A percentile compares a stretch with the other conserved stretches of the same genome.
Evolutionary conservation across 805 yeast species (phyloP).

Genomic region (Ogataea saltuana): DNA sequence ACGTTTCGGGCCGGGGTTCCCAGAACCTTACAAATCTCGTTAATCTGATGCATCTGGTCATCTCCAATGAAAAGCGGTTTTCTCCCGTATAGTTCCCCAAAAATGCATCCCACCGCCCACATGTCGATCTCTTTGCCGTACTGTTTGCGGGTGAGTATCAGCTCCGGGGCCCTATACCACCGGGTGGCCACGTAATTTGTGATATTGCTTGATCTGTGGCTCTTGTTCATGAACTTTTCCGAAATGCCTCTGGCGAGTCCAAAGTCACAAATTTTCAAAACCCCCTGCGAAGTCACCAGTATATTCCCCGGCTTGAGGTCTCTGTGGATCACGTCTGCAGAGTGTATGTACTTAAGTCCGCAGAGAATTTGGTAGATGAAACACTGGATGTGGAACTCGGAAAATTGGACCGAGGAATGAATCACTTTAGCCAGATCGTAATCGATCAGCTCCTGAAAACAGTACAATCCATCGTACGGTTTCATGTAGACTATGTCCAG

Average conservation of each 20-base stretch:
- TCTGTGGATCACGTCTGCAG: constrained; percentile 89
- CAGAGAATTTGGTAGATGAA: constrained; percentile 80
- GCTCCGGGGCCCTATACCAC: constrained; percentile 95
- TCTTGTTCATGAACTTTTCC: constrained; percentile 31
- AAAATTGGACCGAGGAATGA: constrained; percentile 70
- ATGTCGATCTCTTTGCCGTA: constrained; percentile 77
- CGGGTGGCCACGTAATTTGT: constrained; percentile 91
- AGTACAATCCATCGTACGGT: constrained; percentile 85
- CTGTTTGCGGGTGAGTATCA: constrained; percentile 57
- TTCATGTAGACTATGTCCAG: constrained; percentile 63
- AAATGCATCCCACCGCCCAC: constrained; percentile 93
- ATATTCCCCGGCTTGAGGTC: constrained; percentile 93
- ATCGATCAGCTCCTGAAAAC: constrained; percentile 84
- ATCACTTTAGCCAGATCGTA: constrained; percentile 82
- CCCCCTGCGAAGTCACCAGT: constrained; percentile 71
- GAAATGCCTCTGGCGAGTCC: constrained; percentile 83
- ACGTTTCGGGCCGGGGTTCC: constrained; percentile 66
- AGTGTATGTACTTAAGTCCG: constrained; percentile 85
- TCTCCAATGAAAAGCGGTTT: constrained; percentile 79
- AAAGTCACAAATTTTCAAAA: constrained; percentile 86
- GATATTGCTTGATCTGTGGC: constrained; percentile 46
- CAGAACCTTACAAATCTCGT: constrained; percentile 63
- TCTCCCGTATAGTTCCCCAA: constrained; percentile 82
- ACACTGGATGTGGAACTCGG: constrained; percentile 79
- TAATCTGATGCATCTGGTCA: constrained; percentile 68